Conservation (phyloP, 345 rosid species). For the Noccaea caerulescens region DNA sequence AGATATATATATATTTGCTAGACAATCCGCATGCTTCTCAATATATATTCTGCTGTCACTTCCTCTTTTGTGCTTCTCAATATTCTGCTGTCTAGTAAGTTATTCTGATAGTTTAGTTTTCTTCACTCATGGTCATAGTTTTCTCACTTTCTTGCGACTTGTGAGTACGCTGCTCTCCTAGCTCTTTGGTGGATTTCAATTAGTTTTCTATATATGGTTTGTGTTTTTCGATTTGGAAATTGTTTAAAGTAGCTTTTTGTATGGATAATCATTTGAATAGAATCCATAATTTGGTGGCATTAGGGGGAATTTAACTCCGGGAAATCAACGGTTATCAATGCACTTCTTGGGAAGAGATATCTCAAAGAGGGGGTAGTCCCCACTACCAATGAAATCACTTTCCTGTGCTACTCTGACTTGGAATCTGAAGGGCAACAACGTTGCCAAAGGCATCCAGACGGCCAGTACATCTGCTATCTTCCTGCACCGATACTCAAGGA, state of each 20-base stretch:
- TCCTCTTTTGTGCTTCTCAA: slow-evolving; percentile 32
- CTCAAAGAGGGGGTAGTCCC: slow-evolving; percentile 94
- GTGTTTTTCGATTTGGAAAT: not conserved
- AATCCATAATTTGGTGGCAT: slow-evolving; percentile 30
- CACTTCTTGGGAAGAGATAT: slow-evolving; percentile 89
- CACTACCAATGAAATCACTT: slow-evolving; percentile 93
- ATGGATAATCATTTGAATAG: slow-evolving; percentile 1
- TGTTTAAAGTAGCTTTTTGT: slow-evolving; percentile 1
- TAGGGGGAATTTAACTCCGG: slow-evolving; percentile 99
- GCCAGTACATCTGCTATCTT: slow-evolving; percentile 84
- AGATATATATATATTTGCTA: slow-evolving; percentile 26
- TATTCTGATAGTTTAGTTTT: not conserved
- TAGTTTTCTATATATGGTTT: not conserved
- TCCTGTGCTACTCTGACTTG: slow-evolving; percentile 68
- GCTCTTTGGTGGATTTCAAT: not conserved
- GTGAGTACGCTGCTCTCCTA: slow-evolving; percentile 20
- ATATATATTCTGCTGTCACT: too few relatives aligned
- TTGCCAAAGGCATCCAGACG: slow-evolving; percentile 92
- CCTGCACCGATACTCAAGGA: slow-evolving; percentile 90
- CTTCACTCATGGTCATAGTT: slow-evolving; percentile 2
- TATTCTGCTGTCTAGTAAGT: not conserved
- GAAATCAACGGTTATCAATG: slow-evolving; percentile 91
- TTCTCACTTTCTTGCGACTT: slow-evolving; percentile 3
- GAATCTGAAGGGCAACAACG: slow-evolving; percentile 67
- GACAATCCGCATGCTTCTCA: slow-evolving; percentile 15